phyloP scores from a whole-genome alignment of 1,139 yeast species.

The Nakaseomyces kungkrabaensis region DNA sequence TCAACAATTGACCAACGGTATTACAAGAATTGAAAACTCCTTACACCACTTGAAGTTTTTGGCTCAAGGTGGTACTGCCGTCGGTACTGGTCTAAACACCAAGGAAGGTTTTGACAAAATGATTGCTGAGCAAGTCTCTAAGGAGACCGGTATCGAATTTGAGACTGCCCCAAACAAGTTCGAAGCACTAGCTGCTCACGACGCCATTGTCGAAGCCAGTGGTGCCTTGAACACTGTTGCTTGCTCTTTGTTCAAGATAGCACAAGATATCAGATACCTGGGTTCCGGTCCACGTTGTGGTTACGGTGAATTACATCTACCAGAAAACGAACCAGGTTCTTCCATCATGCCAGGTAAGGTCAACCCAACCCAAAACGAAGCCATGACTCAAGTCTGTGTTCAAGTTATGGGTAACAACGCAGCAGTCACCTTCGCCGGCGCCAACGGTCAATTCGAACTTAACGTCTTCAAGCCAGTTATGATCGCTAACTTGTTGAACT shows the following conservation, averaged over 20 bases:
- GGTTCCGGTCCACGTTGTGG: constrained; percentile 99
- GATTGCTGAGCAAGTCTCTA: constrained; percentile 48
- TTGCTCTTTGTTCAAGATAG: constrained; percentile 85
- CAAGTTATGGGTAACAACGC: constrained; percentile 97
- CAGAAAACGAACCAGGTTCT: constrained; percentile 98
- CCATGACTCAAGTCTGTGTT: constrained; percentile 94
- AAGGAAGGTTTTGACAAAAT: constrained; percentile 75
- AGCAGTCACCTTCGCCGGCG: constrained; percentile 93
- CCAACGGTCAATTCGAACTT: constrained; percentile 96
- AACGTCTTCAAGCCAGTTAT: constrained; percentile 96
- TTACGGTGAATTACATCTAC: constrained; percentile 87
- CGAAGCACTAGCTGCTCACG: constrained; percentile 98
- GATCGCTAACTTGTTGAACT: constrained; percentile 80
- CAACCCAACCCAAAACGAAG: constrained; percentile 98
- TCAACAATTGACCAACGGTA: constrained; percentile 85
- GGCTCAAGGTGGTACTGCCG: constrained; percentile 99
- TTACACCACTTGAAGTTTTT: constrained; percentile 69
- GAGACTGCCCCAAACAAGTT: constrained; percentile 96
- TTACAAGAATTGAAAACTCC: constrained; percentile 68
- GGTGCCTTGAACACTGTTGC: constrained; percentile 97
- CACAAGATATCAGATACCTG: constrained; percentile 93
- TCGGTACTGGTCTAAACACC: constrained; percentile 96
- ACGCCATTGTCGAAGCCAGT: constrained; percentile 92
- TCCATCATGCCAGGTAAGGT: constrained; percentile 99
- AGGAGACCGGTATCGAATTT: constrained; percentile 79